Evolutionary conservation across 768 basidiomycete species (phyloP).

Genomic region (Russula dissimulans): DNA sequence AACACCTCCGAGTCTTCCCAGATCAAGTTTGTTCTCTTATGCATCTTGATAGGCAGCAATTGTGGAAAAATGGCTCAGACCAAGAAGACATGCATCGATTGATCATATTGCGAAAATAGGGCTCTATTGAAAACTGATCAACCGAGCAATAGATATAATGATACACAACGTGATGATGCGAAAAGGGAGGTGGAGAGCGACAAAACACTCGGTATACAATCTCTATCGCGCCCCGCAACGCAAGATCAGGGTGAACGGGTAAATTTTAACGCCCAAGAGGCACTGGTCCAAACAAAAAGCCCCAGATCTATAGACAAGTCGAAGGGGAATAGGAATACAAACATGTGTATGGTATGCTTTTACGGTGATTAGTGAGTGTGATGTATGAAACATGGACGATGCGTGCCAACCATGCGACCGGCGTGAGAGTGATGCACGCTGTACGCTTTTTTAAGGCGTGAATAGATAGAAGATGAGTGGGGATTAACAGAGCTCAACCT

Average conservation of each 20-base stretch:
- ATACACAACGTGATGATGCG: slow-evolving; percentile 4
- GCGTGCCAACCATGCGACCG: slow-evolving; percentile 4
- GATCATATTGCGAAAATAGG: not conserved
- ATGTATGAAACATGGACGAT: slow-evolving; percentile 1
- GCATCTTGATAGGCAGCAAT: too few species aligned
- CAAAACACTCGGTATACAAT: slow-evolving; percentile 1
- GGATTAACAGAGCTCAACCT: slow-evolving; percentile 55
- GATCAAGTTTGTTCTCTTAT: too few species aligned
- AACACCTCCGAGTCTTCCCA: too few species aligned
- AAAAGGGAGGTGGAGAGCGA: slow-evolving; percentile 1
- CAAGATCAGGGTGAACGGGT: not conserved
- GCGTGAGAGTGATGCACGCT: not conserved
- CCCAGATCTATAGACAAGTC: slow-evolving; percentile 13
- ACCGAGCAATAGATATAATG: slow-evolving; percentile 16
- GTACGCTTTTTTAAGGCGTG: slow-evolving; percentile 8
- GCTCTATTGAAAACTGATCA: slow-evolving; percentile 8
- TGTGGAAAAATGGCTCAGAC: too few species aligned
- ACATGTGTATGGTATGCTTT: slow-evolving; percentile 14
- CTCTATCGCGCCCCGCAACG: not conserved
- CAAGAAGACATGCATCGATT: not conserved
- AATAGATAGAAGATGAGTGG: slow-evolving; percentile 14
- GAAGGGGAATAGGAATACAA: slow-evolving; percentile 13
- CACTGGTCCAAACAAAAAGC: slow-evolving; percentile 14
- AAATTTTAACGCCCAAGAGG: not conserved
- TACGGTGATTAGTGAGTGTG: slow-evolving; percentile 14